Conservation (phyloP, 176 grass and related monocot genomes). For the Cenchrus americanus region DNA sequence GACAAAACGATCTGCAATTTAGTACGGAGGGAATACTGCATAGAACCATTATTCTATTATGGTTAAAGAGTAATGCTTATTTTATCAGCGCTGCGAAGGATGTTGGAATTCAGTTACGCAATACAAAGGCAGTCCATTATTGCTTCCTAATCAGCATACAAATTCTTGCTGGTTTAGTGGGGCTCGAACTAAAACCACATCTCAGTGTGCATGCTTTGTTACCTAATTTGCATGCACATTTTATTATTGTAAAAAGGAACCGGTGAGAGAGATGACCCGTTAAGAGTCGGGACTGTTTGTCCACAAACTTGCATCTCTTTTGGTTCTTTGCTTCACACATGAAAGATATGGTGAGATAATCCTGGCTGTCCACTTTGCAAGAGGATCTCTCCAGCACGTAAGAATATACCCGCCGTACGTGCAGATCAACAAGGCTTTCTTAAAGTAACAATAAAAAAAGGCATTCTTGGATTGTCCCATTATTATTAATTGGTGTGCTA, state of each 20-base stretch:
- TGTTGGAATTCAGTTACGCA: conserved; percentile 18
- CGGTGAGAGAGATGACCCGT: not conserved
- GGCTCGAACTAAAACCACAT: conserved; percentile 8
- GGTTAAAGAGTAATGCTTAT: not conserved
- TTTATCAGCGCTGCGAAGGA: not conserved
- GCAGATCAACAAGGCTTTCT: not conserved
- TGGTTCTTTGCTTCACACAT: conserved; percentile 34
- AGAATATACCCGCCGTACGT: not conserved
- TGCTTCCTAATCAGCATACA: conserved; percentile 53
- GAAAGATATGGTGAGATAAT: conserved; percentile 32
- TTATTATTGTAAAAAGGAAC: not conserved
- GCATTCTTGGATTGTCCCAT: too few species aligned
- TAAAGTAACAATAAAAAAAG: not conserved
- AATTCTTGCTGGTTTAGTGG: conserved; percentile 45
- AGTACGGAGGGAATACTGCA: not conserved
- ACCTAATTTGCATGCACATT: conserved; percentile 4
- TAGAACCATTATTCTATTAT: not conserved
- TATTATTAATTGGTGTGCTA: too few species aligned
- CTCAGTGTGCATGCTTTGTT: not conserved
- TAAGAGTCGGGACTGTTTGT: conserved; percentile 32
- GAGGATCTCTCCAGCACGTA: not conserved
- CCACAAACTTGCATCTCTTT: not conserved
- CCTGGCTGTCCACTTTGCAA: conserved; percentile 30
- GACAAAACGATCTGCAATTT: too few species aligned
- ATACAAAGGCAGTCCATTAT: not conserved